These are phyloP conservation scores for Ceratobasidium sp. DNA, from an alignment of 1,284 basidiomycete species.

Conservation along the genomic window DNA sequence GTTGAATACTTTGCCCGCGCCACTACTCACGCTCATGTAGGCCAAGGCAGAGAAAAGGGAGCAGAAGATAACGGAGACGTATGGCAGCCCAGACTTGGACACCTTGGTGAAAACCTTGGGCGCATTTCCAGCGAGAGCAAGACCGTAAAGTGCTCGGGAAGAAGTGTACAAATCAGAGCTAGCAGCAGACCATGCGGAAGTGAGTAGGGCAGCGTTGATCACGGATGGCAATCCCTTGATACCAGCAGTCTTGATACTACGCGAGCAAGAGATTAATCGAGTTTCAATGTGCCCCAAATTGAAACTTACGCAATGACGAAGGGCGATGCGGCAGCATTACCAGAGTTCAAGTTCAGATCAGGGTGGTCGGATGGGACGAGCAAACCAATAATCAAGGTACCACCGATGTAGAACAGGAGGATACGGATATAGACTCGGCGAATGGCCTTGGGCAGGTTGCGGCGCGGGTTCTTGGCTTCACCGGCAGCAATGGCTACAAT, in stretches of 20 bases:
- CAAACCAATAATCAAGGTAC: slow-evolving; percentile 51
- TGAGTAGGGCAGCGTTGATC: slow-evolving; percentile 85
- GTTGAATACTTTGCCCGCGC: slow-evolving; percentile 70
- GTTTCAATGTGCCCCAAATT: too few relatives aligned
- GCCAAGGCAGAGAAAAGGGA: slow-evolving; percentile 73
- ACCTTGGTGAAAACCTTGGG: slow-evolving; percentile 74
- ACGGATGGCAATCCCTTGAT: slow-evolving; percentile 75
- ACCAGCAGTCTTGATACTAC: slow-evolving; percentile 60
- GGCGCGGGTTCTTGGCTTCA: slow-evolving; percentile 59
- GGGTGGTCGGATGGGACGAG: slow-evolving; percentile 72
- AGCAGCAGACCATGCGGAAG: slow-evolving; percentile 85
- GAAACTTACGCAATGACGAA: slow-evolving; percentile 72
- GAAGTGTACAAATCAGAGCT: slow-evolving; percentile 82
- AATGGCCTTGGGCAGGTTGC: slow-evolving; percentile 71
- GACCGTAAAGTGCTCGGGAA: slow-evolving; percentile 79
- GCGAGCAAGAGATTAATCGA: neutral
- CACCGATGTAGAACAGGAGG: slow-evolving; percentile 69
- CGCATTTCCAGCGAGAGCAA: slow-evolving; percentile 76
- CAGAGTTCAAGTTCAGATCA: slow-evolving; percentile 60
- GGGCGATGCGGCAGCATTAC: slow-evolving; percentile 75
- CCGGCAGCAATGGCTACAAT: slow-evolving; percentile 85
- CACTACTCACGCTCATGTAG: slow-evolving; percentile 67
- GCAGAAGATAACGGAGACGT: slow-evolving; percentile 69
- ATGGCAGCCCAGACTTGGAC: slow-evolving; percentile 75
- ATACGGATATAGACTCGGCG: slow-evolving; percentile 75